Evolutionary conservation across 2,329 filamentous ascomycete genomes (phyloP), one percentile per base, ranked within the genome.

Genomic region (Didymella lethalis): DNA sequence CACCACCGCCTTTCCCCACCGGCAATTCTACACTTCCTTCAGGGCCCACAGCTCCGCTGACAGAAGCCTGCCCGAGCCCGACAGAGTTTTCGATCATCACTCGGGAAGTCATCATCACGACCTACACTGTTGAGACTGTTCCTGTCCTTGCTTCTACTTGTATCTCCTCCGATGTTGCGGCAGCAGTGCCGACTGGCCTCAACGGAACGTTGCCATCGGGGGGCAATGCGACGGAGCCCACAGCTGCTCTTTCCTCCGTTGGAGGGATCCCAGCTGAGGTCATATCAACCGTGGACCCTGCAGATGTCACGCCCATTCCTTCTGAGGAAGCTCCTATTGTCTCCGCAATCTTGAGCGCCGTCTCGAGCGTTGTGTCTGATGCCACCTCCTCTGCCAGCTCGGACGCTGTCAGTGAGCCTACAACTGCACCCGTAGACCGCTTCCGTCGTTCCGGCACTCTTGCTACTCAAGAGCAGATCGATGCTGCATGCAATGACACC

Each of bases 391-490:
- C 54, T 26, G 5, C 51, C 20, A 55, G 48, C 2, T 43, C 55
- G 3, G 51, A 45, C 7, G 52, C 34, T 8, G 14, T 16, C 18
- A 26, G 16, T 18, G 45, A 31, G 34, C 36, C 52, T 34, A 44
- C 50, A 20, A 32, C 40, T 6, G 7, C 34, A 26, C 53, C 52
- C 2, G 16, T 53, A n/a, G 50, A 47, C 23, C 47, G 25, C 48
- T 56, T 58, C 51, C 64, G 67, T 40, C 57, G 57, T 10, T 49
- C 64, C 16, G 67, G 64, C 31, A 55, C 60, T 26, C 62, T 61
- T 3, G 71, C 74, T 8, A 68, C 70, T 12, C 61, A 54, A 8
- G 61, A 59, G 0, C 71, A 74, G 46, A 71, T 74, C 48, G 55
- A 59, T 23, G 64, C 66, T 32, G 69, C 71, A 6, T 76, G 71